These are phyloP conservation scores for Blastobotrys indianensis DNA, from an alignment of 1,139 yeast genomes.

Conservation along the genomic window DNA sequence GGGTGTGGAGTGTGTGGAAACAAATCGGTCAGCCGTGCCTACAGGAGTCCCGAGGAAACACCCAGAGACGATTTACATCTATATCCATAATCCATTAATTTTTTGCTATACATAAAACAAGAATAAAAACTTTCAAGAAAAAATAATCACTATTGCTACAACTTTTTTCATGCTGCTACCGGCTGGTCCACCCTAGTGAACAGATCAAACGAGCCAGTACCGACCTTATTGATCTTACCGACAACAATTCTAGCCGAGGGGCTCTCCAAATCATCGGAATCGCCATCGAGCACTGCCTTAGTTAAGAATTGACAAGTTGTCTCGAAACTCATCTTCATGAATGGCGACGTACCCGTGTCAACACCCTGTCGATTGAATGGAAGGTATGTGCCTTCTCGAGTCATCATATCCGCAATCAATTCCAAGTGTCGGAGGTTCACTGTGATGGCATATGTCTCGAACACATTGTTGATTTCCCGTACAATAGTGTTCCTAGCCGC, in stretches of 20 bases:
- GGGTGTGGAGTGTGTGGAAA: neutral
- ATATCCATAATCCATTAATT: neutral
- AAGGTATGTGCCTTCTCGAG: constrained; percentile 93
- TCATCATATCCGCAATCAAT: constrained; percentile 98
- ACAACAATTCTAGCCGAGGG: constrained; percentile 95
- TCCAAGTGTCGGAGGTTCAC: constrained; percentile 94
- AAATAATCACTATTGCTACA: constrained; percentile 1
- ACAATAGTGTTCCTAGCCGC: constrained; percentile 98
- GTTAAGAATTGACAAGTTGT: constrained; percentile 97
- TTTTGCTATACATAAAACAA: neutral
- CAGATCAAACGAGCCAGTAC: constrained; percentile 94
- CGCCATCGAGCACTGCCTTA: constrained; percentile 91
- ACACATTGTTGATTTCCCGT: constrained; percentile 90
- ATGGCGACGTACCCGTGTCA: constrained; percentile 89
- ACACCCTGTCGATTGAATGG: constrained; percentile 99
- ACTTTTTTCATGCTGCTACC: neutral
- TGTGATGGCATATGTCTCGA: constrained; percentile 92
- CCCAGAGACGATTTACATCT: too few relatives aligned
- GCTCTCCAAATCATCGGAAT: constrained; percentile 77
- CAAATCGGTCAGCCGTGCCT: neutral
- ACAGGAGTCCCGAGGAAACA: neutral
- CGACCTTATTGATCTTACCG: constrained; percentile 87
- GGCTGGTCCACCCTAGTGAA: constrained; percentile 18
- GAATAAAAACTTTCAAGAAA: neutral
- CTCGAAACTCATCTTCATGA: constrained; percentile 98